Evolutionary conservation across 352 stramenopile genomes (phyloP).

Genomic region (Saprolegnia parasitica): DNA sequence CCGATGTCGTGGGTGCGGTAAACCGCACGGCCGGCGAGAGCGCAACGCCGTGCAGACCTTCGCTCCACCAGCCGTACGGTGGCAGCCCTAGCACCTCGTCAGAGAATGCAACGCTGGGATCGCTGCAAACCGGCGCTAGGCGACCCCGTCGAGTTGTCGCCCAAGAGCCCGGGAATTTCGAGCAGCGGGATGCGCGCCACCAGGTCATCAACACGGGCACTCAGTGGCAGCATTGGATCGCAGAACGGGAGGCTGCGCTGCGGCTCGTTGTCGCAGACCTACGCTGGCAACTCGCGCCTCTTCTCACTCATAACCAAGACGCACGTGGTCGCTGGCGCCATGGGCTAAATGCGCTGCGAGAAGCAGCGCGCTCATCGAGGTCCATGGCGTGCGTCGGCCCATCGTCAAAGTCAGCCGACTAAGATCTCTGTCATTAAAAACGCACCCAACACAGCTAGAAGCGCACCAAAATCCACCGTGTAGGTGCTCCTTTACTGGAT

Average conservation of each 20-base stretch:
- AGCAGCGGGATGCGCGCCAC: conserved; percentile 56
- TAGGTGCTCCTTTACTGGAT: not conserved
- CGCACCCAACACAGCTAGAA: not conserved
- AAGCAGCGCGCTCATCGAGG: not conserved
- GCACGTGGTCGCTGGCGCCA: too few relatives aligned
- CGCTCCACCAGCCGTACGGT: conserved; percentile 91
- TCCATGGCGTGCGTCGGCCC: not conserved
- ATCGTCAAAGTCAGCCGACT: not conserved
- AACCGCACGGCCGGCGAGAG: conserved; percentile 73
- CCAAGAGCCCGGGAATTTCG: conserved; percentile 74
- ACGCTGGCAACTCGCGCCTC: conserved; percentile 4
- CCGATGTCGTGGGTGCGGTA: conserved; percentile 53
- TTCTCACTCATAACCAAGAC: too few relatives aligned
- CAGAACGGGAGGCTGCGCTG: conserved; percentile 66
- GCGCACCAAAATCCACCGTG: not conserved
- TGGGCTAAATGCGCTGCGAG: too few relatives aligned
- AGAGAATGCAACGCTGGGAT: not conserved
- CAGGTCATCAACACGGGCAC: conserved; percentile 70
- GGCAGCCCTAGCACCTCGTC: conserved; percentile 47
- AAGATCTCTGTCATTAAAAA: not conserved
- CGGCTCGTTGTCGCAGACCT: conserved; percentile 42
- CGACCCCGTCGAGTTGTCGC: conserved; percentile 46
- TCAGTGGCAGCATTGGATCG: conserved; percentile 54
- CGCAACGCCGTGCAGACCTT: conserved; percentile 90
- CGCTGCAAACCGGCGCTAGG: conserved; percentile 30